phyloP scores from a whole-genome alignment of 306 rosid species.

The Hippophae gyantsensis region DNA sequence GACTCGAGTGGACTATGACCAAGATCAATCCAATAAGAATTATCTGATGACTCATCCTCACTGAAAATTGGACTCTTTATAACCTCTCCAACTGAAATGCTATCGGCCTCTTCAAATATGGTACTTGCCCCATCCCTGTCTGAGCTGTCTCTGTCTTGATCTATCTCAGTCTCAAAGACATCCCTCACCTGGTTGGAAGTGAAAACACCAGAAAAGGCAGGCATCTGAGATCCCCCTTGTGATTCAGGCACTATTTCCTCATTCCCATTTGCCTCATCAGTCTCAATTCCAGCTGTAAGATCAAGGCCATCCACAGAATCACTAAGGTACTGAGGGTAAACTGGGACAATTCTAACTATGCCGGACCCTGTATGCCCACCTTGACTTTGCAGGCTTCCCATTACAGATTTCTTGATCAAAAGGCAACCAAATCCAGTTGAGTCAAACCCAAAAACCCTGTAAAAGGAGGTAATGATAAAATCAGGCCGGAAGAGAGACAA shows the following conservation, averaged over 20 bases:
- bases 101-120: conserved; percentile 82
- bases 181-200: conserved; percentile 83
- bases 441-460: conserved; percentile 84
- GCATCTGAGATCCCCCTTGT: conserved; percentile 51
- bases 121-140: conserved; percentile 97
- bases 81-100: conserved; percentile 86
- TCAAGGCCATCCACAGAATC: conserved; percentile 86
- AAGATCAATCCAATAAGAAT: conserved; percentile 90
- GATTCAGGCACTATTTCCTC: conserved; percentile 27
- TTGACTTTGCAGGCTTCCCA: conserved; percentile 76
- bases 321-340: conserved; percentile 69
- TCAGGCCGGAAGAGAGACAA: conserved; percentile 92
- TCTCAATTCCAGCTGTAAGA: conserved; percentile 51
- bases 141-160: conserved; percentile 63
- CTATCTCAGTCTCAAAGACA: conserved; percentile 86
- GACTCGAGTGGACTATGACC: conserved; percentile 93
- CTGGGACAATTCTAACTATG: conserved; percentile 89
- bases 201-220: conserved; percentile 92
- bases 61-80: conserved; percentile 97
- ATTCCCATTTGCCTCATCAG: conserved; percentile 27
- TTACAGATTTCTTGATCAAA: conserved; percentile 85
- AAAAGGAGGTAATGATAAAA: conserved; percentile 83
- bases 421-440: conserved; percentile 97
- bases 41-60: conserved; percentile 89
- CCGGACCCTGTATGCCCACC: conserved; percentile 88